Evolutionary conservation across 192 early-diverging fungal genomes (phyloP), one percentile per base, ranked within the genome.

Genomic region (Coemansia sp.): DNA sequence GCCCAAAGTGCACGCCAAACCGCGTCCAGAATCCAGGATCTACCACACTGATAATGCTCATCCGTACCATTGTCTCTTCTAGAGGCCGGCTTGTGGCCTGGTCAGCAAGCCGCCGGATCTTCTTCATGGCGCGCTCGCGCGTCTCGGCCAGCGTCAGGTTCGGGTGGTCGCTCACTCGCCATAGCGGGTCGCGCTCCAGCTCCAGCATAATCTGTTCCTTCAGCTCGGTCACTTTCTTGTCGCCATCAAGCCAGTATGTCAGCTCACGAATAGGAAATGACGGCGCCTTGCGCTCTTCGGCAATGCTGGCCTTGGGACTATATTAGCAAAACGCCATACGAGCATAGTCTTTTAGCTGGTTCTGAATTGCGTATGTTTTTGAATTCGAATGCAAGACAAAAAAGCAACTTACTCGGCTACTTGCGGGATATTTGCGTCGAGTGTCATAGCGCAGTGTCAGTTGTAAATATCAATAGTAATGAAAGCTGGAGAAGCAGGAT

Each of bases 1-100:
- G 76, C 22, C 94, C 93, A 71, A 86, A 91, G 81, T 95, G 93
- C 51, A 95, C 93, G 64, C 93, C 93, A 65, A 93, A 86, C 12
- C 93, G 88, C 11, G 93, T 95, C 93, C 93, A 95, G 69, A 92
- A 89, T 7, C 87, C 91, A 37, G 93, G 91, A 63, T 95, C 93
- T 10, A 95, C 77, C 37, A 93, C 75, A 66, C 87, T 89, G 41
- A 93, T 75, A 15, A 92, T 81, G 74, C 87, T 87, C 91, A 95
- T 89, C 41, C 92, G 86, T 67, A 83, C 70, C 73, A 86, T 87
- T 57, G 92, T 90, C 39, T 84, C 75, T 15, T 83, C 81, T 11
- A 89, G 79, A 24, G 91, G 85, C 57, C 92, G 89, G 69, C 84
- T 87, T 38, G 85, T 81, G 22, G 93, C 84, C 60, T 86, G 85